These are phyloP conservation scores for Lepidium sativum DNA, from an alignment of 345 rosid species.

Conservation along the genomic window DNA sequence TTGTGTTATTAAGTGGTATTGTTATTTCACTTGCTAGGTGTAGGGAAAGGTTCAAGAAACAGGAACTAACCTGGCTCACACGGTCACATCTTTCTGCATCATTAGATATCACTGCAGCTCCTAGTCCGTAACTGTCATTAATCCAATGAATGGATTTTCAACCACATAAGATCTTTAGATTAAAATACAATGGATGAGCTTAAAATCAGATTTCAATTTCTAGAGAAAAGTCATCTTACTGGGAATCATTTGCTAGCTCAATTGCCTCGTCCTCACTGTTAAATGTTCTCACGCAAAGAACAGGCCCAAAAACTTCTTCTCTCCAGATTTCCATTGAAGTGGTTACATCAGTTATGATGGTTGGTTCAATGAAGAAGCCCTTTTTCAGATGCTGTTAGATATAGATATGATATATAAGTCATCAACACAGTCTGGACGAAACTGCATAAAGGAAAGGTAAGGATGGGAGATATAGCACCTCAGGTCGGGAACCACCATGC, in stretches of 20 bases:
- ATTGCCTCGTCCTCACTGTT: slow-evolving; percentile 87
- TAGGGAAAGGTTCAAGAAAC: neutral
- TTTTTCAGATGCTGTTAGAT: slow-evolving; percentile 58
- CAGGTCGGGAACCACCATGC: slow-evolving; percentile 70
- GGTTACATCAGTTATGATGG: slow-evolving; percentile 63
- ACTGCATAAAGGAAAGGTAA: neutral
- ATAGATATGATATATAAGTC: neutral
- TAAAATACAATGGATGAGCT: neutral
- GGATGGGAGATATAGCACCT: slow-evolving; percentile 33
- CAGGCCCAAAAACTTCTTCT: slow-evolving; percentile 98
- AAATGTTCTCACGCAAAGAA: slow-evolving; percentile 82
- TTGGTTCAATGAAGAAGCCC: slow-evolving; percentile 80
- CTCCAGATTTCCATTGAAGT: slow-evolving; percentile 97
- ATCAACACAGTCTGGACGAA: slow-evolving; percentile 9
- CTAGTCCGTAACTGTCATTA: slow-evolving; percentile 65
- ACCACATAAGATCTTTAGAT: neutral
- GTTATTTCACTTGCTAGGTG: neutral
- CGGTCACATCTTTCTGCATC: slow-evolving; percentile 89
- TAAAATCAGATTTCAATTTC: neutral
- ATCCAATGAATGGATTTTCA: slow-evolving; percentile 7
- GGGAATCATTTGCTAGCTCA: slow-evolving; percentile 87
- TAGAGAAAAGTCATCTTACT: slow-evolving; percentile 40
- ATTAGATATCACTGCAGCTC: slow-evolving; percentile 86
- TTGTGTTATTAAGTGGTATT: neutral
- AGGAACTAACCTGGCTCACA: slow-evolving; percentile 60